phyloP scores from a whole-genome alignment of 768 basidiomycete genomes.

The Rhodotorula sphaerocarpa region DNA sequence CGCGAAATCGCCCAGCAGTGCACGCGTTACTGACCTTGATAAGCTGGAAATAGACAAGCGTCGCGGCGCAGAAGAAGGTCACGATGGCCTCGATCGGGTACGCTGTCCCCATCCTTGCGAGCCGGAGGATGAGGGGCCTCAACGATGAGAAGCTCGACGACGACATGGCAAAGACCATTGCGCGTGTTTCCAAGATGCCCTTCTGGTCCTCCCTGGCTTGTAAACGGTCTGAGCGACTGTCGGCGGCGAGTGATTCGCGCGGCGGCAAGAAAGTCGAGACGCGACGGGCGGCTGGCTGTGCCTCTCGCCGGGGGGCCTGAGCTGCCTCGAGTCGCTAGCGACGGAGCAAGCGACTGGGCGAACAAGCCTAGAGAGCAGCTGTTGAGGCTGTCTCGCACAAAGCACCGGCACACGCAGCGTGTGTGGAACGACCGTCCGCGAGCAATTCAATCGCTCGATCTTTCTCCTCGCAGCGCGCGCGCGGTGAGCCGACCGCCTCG shows the following conservation, averaged over 20 bases:
- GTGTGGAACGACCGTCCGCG: too few relatives aligned
- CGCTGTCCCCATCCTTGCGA: slow-evolving; percentile 27
- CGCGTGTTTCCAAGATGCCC: too few relatives aligned
- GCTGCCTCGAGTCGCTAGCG: neutral
- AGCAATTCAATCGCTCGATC: too few relatives aligned
- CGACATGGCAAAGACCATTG: slow-evolving; percentile 32
- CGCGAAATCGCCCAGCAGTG: slow-evolving; percentile 3
- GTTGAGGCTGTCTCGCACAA: too few relatives aligned
- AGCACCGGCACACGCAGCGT: too few relatives aligned
- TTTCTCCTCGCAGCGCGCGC: too few relatives aligned
- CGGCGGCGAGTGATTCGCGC: too few relatives aligned
- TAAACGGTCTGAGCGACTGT: neutral
- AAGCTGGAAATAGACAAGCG: slow-evolving; percentile 89
- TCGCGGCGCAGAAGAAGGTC: slow-evolving; percentile 75
- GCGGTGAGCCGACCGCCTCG: too few relatives aligned
- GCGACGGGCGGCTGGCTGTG: neutral
- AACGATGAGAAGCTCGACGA: slow-evolving; percentile 28
- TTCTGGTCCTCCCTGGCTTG: too few relatives aligned
- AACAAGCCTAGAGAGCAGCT: too few relatives aligned
- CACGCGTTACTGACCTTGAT: slow-evolving; percentile 55
- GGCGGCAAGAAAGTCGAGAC: too few relatives aligned
- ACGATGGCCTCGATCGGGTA: slow-evolving; percentile 48
- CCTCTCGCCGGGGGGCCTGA: neutral
- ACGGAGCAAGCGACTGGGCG: too few relatives aligned
- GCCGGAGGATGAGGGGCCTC: slow-evolving; percentile 18